Conservation (phyloP, 768 basidiomycete species). For the Russula emetica region DNA sequence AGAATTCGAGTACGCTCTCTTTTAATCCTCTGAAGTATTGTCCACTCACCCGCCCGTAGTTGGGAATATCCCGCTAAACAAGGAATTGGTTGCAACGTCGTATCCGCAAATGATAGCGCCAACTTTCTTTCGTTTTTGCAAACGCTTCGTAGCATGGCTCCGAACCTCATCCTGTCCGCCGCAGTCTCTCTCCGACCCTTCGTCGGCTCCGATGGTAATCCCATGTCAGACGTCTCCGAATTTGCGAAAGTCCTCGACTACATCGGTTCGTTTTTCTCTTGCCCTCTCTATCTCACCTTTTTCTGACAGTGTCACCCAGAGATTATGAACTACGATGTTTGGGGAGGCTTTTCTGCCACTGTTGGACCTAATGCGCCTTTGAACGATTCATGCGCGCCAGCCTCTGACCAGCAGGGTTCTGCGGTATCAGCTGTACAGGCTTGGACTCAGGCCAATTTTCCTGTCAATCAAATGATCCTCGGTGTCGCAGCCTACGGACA, state of each 20-base stretch:
- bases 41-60: conserved; percentile 1
- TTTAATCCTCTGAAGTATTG: neutral
- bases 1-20: conserved; percentile 19
- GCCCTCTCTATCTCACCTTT: neutral
- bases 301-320: neutral
- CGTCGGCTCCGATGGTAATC: neutral
- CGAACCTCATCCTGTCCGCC: conserved; percentile 5
- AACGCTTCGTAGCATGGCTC: neutral
- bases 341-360: conserved; percentile 8
- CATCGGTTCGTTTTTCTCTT: conserved; percentile 9
- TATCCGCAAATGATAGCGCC: conserved; percentile 4
- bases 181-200: conserved; percentile 3
- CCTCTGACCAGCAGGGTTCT: neutral
- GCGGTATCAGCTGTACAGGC: conserved; percentile 19
- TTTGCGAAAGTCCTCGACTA: conserved; percentile 26
- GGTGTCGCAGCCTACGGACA: conserved; percentile 86
- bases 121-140: conserved; percentile 17
- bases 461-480: conserved; percentile 58
- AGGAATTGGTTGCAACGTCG: conserved; percentile 12
- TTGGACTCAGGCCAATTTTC: conserved; percentile 24
- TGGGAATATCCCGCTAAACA: conserved; percentile 18
- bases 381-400: conserved; percentile 19
- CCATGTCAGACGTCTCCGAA: conserved; percentile 12
- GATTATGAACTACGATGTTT: conserved; percentile 27
- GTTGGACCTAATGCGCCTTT: conserved; percentile 27